Evolutionary conservation across 2,329 filamentous ascomycete species (phyloP).

Genomic region (Botrytis aclada): DNA sequence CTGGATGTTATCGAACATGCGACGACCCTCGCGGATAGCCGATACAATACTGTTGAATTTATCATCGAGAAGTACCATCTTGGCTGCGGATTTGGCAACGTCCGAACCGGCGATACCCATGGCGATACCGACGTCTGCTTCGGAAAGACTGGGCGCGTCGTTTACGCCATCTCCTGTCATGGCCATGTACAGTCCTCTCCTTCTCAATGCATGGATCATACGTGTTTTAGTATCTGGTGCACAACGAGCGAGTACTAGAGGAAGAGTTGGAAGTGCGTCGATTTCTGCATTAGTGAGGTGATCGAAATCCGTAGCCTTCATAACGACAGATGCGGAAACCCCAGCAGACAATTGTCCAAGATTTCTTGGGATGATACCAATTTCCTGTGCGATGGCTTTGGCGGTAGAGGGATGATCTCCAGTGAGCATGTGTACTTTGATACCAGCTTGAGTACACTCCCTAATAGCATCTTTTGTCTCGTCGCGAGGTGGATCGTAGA

Average conservation of each 20-base stretch:
- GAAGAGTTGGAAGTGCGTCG: conserved; percentile 61
- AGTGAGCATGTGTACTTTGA: conserved; percentile 71
- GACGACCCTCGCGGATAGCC: conserved; percentile 50
- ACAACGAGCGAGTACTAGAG: conserved; percentile 72
- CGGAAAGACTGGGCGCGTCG: conserved; percentile 52
- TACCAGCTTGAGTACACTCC: conserved; percentile 66
- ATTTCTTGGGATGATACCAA: conserved; percentile 44
- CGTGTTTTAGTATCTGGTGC: conserved; percentile 77
- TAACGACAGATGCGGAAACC: conserved; percentile 49
- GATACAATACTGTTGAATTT: conserved; percentile 52
- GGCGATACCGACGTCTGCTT: conserved; percentile 55
- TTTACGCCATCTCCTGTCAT: conserved; percentile 59
- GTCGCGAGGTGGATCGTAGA: conserved; percentile 57
- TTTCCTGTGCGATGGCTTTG: conserved; percentile 67
- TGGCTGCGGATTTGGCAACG: conserved; percentile 60
- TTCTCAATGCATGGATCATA: conserved; percentile 73
- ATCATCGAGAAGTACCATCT: conserved; percentile 53
- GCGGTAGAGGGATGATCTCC: conserved; percentile 76
- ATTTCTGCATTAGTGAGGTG: conserved; percentile 66
- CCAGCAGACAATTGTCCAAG: conserved; percentile 20
- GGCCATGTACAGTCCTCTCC: conserved; percentile 55
- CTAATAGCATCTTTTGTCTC: conserved; percentile 57
- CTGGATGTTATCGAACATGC: conserved; percentile 54
- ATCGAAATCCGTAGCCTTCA: conserved; percentile 64
- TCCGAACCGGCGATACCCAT: conserved; percentile 61